Percentiles rank a stretch among this genome's conserved stretches.
Conservation (phyloP, 2,329 filamentous ascomycete genomes). For the Mollisiaceae sp. region DNA sequence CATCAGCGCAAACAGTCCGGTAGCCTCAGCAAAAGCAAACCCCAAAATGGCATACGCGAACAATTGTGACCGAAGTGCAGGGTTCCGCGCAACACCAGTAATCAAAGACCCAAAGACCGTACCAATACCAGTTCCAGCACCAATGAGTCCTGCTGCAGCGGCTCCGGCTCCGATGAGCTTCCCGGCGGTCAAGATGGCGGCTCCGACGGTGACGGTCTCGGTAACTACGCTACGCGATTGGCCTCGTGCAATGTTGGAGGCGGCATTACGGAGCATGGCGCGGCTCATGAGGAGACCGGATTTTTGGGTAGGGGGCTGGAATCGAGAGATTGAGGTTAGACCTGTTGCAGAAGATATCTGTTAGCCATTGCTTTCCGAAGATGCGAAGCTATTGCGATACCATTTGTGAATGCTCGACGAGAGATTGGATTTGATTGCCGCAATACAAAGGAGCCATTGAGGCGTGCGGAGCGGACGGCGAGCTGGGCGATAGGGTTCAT, state of each 20-base stretch:
- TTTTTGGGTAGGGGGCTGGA: slow-evolving; percentile 31
- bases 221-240: slow-evolving; percentile 37
- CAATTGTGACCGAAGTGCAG: slow-evolving; percentile 59
- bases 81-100: slow-evolving; percentile 60
- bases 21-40: slow-evolving; percentile 68
- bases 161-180: slow-evolving; percentile 38
- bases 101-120: slow-evolving; percentile 60
- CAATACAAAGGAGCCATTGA: slow-evolving; percentile 34
- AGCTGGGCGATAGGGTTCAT: slow-evolving; percentile 37
- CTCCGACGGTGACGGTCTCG: slow-evolving; percentile 36
- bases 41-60: slow-evolving; percentile 68
- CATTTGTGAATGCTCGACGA: slow-evolving; percentile 38
- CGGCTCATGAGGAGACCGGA: slow-evolving; percentile 36
- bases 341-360: slow-evolving; percentile 24
- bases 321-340: slow-evolving; percentile 36
- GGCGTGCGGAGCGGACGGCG: slow-evolving; percentile 33
- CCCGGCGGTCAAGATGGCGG: slow-evolving; percentile 35
- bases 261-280: slow-evolving; percentile 34
- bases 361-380: slow-evolving; percentile 28
- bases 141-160: slow-evolving; percentile 40
- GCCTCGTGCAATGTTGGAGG: slow-evolving; percentile 32
- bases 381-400: slow-evolving; percentile 29
- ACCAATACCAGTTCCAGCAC: slow-evolving; percentile 51
- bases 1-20: slow-evolving; percentile 62
- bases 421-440: slow-evolving; percentile 35